Evolutionary conservation across 73 alveolate genomes (phyloP).

Genomic region (Halteria grandinella): DNA sequence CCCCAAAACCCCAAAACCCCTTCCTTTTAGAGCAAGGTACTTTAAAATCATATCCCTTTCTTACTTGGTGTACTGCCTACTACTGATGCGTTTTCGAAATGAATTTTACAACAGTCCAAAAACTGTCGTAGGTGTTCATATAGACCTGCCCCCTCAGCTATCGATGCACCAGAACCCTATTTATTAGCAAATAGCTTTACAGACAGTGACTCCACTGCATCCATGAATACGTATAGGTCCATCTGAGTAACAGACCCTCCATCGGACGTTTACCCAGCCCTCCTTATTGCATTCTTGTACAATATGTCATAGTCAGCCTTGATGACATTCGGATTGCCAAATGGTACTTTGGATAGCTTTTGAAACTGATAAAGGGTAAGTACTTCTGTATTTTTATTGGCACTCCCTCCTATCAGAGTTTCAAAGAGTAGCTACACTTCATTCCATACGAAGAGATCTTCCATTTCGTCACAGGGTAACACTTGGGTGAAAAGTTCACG

Average conservation of each 20-base stretch:
- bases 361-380: constrained; percentile 20
- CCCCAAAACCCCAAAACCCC: too few relatives aligned
- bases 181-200: constrained; percentile 15
- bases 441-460: constrained; percentile 31
- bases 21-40: too few relatives aligned
- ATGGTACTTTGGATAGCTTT: constrained; percentile 12
- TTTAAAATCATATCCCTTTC: too few relatives aligned
- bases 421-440: constrained; percentile 22
- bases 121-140: neutral
- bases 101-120: neutral
- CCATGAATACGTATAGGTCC: constrained; percentile 45
- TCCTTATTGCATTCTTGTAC: constrained; percentile 49
- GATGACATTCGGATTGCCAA: neutral
- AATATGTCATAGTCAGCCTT: constrained; percentile 56
- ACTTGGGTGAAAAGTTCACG: constrained; percentile 10
- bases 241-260: neutral
- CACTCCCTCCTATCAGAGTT: neutral
- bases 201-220: constrained; percentile 48
- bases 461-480: constrained; percentile 17
- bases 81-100: neutral
- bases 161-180: too few relatives aligned
- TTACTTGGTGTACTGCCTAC: too few relatives aligned
- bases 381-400: neutral
- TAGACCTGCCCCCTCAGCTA: too few relatives aligned
- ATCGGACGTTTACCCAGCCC: too few relatives aligned